Conservation (phyloP, 2,329 filamentous ascomycete species). For the Diplodia seriata region DNA sequence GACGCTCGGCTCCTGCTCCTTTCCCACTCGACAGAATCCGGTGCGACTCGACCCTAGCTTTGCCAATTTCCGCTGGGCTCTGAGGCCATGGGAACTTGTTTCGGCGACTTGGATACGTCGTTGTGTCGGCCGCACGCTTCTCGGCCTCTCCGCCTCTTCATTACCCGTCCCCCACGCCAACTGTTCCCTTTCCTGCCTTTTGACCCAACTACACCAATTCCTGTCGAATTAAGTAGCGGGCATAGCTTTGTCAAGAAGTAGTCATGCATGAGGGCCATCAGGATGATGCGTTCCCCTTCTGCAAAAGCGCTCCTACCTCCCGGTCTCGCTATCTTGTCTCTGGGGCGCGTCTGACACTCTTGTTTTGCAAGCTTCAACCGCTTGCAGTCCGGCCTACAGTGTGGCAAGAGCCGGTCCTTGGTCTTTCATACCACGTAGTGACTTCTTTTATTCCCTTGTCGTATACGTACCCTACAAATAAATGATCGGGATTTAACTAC, state of each 20-base stretch:
- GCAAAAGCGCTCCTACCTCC: neutral
- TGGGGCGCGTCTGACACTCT: no score
- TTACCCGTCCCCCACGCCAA: neutral
- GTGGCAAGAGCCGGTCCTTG: slow-evolving; percentile 8
- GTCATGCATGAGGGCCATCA: slow-evolving; percentile 2
- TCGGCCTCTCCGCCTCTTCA: neutral
- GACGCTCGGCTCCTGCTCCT: neutral
- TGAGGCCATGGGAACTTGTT: neutral
- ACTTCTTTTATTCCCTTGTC: neutral
- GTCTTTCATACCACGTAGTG: slow-evolving; percentile 3
- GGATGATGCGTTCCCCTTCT: neutral
- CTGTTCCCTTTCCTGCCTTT: neutral
- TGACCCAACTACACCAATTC: neutral
- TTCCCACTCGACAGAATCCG: neutral
- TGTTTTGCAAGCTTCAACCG: slow-evolving; percentile 5
- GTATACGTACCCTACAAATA: neutral
- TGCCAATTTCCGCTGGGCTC: slow-evolving; percentile 6
- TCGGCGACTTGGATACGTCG: neutral
- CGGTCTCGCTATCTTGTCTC: slow-evolving; percentile 7
- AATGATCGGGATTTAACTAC: neutral
- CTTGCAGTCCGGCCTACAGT: neutral
- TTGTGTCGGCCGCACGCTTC: neutral
- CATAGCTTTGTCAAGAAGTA: neutral
- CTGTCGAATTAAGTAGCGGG: neutral
- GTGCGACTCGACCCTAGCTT: neutral